Base-by-base conservation (phyloP, 148 eudicot species). In the Spergularia marina region DNA sequence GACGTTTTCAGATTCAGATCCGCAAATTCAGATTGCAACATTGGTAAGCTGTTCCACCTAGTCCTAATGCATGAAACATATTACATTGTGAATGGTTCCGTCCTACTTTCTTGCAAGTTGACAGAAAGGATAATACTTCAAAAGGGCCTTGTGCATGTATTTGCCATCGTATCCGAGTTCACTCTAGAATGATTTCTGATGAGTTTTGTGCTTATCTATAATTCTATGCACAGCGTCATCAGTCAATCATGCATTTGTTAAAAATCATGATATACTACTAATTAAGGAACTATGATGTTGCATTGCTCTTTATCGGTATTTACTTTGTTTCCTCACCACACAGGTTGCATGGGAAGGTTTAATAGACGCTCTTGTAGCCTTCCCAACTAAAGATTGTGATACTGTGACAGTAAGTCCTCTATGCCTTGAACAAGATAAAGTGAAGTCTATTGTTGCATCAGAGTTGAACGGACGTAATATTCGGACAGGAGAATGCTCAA, bases 311-410 rank as follows among this genome's bases (percentile, higher is more conserved):
- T 6, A 7, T 12, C 65, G 40, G 66, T 58, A 59, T 71, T 58
- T 55, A 36, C 39, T 62, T 67, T 73, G 17, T 51, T 57, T 68
- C 18, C 53, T 68, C 40, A 36, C 18, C 20, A 71, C 83, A 75
- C 91, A 93, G 98, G 91, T 87, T 77, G 88, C 98, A 57, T 94
- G 98, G 98, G 97, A 94, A 90, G 90, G 91, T 73, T 81, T 91
- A 62, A 87, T 91, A 82, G 98, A 94, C 85, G 90, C 92, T 71
- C 86, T 91, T 70, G 81, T 91, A 68, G 65, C 49, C 57, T 83
- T 81, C 76, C 85, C 84, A 70, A 36, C 49, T 59, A 72, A 78
- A 74, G 75, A 53, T 72, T 71, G 73, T 76, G 77, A 72, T 60
- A 41, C 65, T 51, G 71, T 73, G 69, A 53, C 51, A 15, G 47